Percentiles rank a stretch among this genome's conserved stretches.
Evolutionary conservation across 768 basidiomycete species (phyloP).

Genomic region (Podaxis rugospora): DNA sequence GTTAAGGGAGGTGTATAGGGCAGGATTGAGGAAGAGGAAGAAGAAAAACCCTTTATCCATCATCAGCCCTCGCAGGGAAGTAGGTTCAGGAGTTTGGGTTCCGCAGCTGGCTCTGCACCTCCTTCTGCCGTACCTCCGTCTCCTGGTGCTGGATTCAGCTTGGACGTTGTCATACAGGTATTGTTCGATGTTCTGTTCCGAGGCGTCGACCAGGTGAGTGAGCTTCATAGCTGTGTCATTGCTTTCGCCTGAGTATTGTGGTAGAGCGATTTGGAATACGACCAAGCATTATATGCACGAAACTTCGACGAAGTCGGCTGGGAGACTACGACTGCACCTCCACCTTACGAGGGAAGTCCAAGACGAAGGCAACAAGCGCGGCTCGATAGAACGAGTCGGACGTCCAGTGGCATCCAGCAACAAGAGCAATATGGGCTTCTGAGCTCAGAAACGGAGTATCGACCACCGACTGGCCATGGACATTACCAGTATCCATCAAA

Average conservation of each 20-base stretch:
- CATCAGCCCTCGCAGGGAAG: background rate
- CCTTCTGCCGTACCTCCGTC: background rate
- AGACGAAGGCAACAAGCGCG: background rate
- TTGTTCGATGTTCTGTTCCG: background rate
- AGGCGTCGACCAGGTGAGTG: background rate
- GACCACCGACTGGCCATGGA: background rate
- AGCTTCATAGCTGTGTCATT: no score
- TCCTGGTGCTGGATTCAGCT: background rate
- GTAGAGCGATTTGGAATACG: slow-evolving; percentile 78
- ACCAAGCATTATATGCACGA: slow-evolving; percentile 67
- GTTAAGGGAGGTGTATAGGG: slow-evolving; percentile 56
- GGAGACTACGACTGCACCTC: slow-evolving; percentile 41
- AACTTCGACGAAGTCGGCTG: slow-evolving; percentile 84
- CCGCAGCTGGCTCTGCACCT: background rate
- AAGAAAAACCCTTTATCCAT: background rate
- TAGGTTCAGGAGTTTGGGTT: background rate
- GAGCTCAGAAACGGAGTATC: background rate
- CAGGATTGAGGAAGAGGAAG: slow-evolving; percentile 26
- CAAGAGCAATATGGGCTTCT: background rate
- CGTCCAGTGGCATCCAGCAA: background rate
- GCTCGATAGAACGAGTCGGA: background rate
- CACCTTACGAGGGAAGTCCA: background rate
- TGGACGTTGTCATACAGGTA: background rate
- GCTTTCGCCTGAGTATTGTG: background rate
- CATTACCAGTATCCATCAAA: background rate